These are phyloP conservation scores for Talaromyces sp. DNA, from an alignment of 2,329 filamentous ascomycete genomes.

Conservation along the genomic window DNA sequence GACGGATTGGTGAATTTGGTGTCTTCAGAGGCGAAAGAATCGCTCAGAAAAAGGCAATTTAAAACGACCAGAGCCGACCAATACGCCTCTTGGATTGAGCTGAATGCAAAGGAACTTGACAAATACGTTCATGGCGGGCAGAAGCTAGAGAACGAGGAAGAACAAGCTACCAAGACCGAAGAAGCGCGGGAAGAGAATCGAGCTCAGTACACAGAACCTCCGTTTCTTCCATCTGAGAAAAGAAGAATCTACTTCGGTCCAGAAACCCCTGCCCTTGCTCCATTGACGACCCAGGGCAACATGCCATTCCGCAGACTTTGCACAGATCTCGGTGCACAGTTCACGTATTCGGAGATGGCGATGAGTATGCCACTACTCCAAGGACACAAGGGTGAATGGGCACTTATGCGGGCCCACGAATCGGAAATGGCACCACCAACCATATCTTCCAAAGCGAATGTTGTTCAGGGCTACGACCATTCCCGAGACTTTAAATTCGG, in stretches of 20 bases:
- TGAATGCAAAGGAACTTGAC: conserved; percentile 47
- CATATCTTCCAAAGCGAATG: conserved; percentile 45
- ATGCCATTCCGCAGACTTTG: conserved; percentile 89
- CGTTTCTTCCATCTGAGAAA: conserved; percentile 88
- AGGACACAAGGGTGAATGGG: conserved; percentile 89
- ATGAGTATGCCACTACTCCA: conserved; percentile 85
- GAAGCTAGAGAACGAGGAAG: conserved; percentile 25
- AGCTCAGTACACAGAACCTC: conserved; percentile 77
- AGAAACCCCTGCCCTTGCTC: conserved; percentile 89
- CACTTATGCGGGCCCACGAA: conserved; percentile 85
- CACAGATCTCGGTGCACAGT: conserved; percentile 78
- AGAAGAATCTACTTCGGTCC: conserved; percentile 86
- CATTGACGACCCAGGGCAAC: conserved; percentile 93
- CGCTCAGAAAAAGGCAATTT: conserved; percentile 66
- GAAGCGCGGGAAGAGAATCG: conserved; percentile 60
- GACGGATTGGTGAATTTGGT: conserved; percentile 72
- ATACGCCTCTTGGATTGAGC: conserved; percentile 72
- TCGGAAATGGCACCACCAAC: conserved; percentile 70
- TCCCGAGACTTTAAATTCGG: conserved; percentile 80
- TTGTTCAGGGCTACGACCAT: conserved; percentile 76
- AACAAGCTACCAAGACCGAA: conserved; percentile 25
- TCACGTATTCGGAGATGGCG: conserved; percentile 98
- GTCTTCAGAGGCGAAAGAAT: conserved; percentile 62
- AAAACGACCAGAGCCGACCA: conserved; percentile 67
- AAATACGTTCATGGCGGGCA: conserved; percentile 45